phyloP scores from a whole-genome alignment of 2,329 filamentous ascomycete species.

The Sporothrix euskadiensis region DNA sequence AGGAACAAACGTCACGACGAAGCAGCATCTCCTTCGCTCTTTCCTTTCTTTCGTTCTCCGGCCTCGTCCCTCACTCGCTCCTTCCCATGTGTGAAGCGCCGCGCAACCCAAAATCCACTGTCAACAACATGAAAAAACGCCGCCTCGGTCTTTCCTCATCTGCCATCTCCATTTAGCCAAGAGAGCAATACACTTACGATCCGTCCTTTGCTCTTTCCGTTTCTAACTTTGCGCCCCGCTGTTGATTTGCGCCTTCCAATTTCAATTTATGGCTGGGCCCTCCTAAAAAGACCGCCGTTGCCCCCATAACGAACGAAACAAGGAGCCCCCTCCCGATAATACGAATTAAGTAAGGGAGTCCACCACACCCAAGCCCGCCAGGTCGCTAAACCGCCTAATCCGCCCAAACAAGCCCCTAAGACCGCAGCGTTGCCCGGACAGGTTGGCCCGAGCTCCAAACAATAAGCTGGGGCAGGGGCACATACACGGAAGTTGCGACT shows the following conservation, averaged over 20 bases:
- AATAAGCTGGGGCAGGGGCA: constrained; percentile 18
- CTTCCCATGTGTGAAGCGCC: neutral
- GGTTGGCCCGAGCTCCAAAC: constrained; percentile 33
- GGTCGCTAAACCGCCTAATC: neutral
- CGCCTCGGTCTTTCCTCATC: constrained; percentile 23
- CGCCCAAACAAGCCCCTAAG: constrained; percentile 10
- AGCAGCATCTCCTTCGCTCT: neutral
- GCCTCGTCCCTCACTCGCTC: neutral
- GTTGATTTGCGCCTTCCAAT: constrained; percentile 21
- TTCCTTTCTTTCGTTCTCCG: neutral
- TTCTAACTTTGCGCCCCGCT: neutral
- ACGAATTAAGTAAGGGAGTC: constrained; percentile 17
- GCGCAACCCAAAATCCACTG: neutral
- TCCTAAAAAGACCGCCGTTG: constrained; percentile 7
- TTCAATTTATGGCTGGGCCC: constrained; percentile 8
- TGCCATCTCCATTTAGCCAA: constrained; percentile 11
- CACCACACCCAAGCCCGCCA: neutral
- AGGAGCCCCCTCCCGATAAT: constrained; percentile 11
- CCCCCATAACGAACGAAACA: constrained; percentile 24
- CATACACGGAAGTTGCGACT: constrained; percentile 16
- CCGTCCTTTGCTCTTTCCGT: neutral
- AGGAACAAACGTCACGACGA: constrained; percentile 15
- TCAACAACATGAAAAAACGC: constrained; percentile 25
- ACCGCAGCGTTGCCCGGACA: constrained; percentile 33
- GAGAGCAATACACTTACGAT: neutral